Evolutionary conservation across 2,329 filamentous ascomycete species (phyloP).

Genomic region (Calonectria montana): DNA sequence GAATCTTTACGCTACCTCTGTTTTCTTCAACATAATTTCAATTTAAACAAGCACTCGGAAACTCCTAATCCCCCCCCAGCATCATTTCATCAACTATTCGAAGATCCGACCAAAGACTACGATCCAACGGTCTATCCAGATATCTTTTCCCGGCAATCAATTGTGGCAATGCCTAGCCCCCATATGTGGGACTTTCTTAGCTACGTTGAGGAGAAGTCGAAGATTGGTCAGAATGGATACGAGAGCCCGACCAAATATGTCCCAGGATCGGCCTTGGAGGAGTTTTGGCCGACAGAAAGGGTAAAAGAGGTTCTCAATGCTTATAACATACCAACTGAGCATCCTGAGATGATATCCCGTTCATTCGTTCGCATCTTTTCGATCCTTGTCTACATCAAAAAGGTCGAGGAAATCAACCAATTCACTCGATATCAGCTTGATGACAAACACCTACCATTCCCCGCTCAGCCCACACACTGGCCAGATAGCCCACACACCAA

Average conservation of each 20-base stretch:
- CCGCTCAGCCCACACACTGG: neutral
- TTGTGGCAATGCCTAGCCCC: neutral
- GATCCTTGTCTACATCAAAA: slow-evolving; percentile 2
- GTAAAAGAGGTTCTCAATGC: neutral
- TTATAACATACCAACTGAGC: neutral
- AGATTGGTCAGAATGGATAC: neutral
- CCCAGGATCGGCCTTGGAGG: neutral
- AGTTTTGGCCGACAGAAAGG: neutral
- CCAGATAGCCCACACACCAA: neutral
- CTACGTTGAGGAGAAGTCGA: neutral
- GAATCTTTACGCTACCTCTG: too few species aligned
- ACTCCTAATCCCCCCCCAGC: too few species aligned
- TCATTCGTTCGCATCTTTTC: slow-evolving; percentile 1
- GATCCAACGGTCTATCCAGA: neutral
- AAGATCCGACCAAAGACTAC: neutral
- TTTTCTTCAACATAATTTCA: too few species aligned
- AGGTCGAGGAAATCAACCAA: neutral
- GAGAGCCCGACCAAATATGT: neutral
- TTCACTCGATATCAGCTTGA: neutral
- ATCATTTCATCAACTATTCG: too few species aligned
- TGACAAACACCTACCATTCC: neutral
- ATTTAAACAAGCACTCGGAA: too few species aligned
- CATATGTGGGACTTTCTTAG: neutral
- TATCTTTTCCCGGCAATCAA: too few species aligned
- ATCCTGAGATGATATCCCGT: neutral